Evolutionary conservation across 2,329 filamentous ascomycete genomes (phyloP).

Genomic region (Neofusicoccum umdonicola): DNA sequence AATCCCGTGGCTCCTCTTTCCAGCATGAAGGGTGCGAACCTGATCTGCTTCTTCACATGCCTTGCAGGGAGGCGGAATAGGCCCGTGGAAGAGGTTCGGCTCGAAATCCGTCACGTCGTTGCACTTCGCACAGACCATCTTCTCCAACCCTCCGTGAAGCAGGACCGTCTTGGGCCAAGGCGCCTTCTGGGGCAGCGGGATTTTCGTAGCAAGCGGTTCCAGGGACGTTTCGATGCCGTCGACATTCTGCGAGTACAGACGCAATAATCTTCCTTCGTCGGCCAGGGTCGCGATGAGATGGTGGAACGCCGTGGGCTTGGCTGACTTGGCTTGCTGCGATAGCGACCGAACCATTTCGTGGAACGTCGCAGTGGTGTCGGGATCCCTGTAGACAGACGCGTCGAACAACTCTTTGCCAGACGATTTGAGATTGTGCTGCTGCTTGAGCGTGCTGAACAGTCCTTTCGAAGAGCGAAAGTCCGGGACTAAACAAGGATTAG

Average conservation of each 20-base stretch:
- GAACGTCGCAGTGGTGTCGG: conserved; percentile 83
- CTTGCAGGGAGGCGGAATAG: conserved; percentile 75
- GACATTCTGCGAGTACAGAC: conserved; percentile 95
- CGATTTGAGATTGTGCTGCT: conserved; percentile 84
- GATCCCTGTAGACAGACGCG: conserved; percentile 93
- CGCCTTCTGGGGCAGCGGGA: conserved; percentile 78
- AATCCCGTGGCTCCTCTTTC: conserved; percentile 90
- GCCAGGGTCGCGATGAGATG: conserved; percentile 89
- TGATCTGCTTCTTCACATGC: conserved; percentile 72
- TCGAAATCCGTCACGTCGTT: conserved; percentile 73
- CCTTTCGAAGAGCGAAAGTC: conserved; percentile 93
- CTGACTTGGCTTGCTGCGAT: conserved; percentile 72
- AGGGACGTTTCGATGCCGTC: conserved; percentile 90
- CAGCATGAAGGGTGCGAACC: conserved; percentile 70
- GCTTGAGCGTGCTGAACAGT: conserved; percentile 80
- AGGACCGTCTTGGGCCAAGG: conserved; percentile 94
- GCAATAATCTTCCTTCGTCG: conserved; percentile 79
- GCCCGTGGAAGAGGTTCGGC: conserved; percentile 75
- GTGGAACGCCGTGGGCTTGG: conserved; percentile 85
- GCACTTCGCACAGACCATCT: conserved; percentile 98
- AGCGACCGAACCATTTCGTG: conserved; percentile 94
- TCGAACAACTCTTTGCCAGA: conserved; percentile 97
- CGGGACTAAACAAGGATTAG: conserved; percentile 60
- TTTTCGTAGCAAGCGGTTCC: conserved; percentile 72
- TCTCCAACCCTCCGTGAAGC: conserved; percentile 86